Percentiles rank a stretch among this genome's conserved stretches.
phyloP scores from a whole-genome alignment of 1,284 basidiomycete species.

The Gomphus bonarii region DNA sequence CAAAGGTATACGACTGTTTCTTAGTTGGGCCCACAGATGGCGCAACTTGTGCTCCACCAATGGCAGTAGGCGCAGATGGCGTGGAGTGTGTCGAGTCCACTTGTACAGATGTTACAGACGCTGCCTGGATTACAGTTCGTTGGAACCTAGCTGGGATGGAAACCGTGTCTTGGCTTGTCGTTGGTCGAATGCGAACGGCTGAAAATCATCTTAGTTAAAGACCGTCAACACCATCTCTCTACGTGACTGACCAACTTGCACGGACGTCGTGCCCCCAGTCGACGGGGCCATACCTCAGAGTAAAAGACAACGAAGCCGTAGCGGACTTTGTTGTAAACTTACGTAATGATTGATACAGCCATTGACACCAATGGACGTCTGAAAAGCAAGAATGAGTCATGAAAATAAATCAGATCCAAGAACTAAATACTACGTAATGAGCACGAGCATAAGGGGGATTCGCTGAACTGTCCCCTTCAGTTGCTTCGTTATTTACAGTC shows the following conservation, averaged over 20 bases:
- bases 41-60: conserved; percentile 33
- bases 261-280: conserved; percentile 47
- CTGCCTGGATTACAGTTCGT: conserved; percentile 74
- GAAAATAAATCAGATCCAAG: no score
- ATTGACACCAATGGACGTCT: no score
- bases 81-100: conserved; percentile 47
- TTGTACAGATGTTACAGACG: conserved; percentile 56
- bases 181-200: conserved; percentile 91
- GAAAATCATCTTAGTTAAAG: conserved; percentile 5
- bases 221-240: background rate
- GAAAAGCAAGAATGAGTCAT: no score
- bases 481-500: no score
- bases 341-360: background rate
- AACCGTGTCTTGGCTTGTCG: conserved; percentile 70
- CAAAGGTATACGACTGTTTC: conserved; percentile 87
- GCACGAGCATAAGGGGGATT: no score
- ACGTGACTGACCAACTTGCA: conserved; percentile 68
- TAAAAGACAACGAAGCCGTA: background rate
- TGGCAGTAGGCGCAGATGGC: conserved; percentile 33
- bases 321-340: conserved; percentile 1
- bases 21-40: conserved; percentile 48
- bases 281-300: conserved; percentile 9
- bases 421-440: no score
- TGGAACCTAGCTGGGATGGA: conserved; percentile 92
- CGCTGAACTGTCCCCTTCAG: no score